phyloP scores from a whole-genome alignment of 2,329 filamentous ascomycete genomes.

The Sporothrix curviconia region DNA sequence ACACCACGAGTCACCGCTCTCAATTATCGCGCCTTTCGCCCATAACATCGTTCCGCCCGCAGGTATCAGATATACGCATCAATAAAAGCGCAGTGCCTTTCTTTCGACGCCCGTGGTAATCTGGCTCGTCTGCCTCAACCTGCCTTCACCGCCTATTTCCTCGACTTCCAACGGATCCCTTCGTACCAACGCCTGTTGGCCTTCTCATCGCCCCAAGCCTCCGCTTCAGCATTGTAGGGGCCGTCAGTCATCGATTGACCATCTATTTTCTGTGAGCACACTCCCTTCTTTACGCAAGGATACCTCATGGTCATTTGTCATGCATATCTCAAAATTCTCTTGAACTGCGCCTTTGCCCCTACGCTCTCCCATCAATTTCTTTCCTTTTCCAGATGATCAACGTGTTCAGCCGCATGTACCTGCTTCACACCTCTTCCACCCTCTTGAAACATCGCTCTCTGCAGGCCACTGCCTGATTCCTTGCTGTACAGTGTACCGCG shows the following conservation, averaged over 20 bases:
- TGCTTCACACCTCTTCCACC: not conserved
- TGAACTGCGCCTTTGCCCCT: not conserved
- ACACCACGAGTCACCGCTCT: no score
- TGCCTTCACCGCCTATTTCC: not conserved
- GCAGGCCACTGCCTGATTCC: not conserved
- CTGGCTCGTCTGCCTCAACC: not conserved
- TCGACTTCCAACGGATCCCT: not conserved
- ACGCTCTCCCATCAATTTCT: not conserved
- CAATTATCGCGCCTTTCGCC: no score
- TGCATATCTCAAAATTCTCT: not conserved
- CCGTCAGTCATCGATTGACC: not conserved
- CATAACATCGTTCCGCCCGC: no score
- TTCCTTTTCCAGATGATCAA: not conserved
- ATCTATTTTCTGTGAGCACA: no score
- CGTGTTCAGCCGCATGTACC: no score
- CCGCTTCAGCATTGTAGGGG: not conserved
- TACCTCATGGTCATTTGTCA: not conserved
- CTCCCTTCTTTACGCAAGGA: not conserved
- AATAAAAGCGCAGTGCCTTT: no score
- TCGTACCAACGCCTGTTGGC: not conserved
- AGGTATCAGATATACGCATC: no score
- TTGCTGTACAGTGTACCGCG: not conserved
- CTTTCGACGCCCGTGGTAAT: no score
- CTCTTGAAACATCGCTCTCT: not conserved
- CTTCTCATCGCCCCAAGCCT: not conserved